Conservation (phyloP, 1,139 yeast genomes). For the Geotrichum histeridarum region DNA sequence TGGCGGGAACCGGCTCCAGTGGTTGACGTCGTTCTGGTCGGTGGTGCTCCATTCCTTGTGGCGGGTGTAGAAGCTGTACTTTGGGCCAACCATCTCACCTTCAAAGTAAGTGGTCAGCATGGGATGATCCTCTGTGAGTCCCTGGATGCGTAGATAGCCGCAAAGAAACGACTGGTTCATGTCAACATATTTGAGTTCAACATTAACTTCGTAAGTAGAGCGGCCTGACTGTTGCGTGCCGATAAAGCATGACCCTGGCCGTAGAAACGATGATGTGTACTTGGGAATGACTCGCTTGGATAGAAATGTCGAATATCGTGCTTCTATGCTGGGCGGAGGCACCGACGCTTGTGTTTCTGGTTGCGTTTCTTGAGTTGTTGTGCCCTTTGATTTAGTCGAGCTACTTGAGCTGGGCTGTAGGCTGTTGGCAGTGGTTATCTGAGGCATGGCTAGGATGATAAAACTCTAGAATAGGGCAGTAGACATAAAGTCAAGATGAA, state of each 20-base stretch:
- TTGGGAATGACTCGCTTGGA: constrained; percentile 19
- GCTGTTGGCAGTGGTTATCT: background rate
- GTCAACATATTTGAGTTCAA: constrained; percentile 69
- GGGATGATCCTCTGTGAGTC: constrained; percentile 71
- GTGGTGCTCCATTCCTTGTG: constrained; percentile 56
- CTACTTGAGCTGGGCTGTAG: background rate
- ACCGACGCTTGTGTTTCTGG: background rate
- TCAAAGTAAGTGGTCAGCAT: constrained; percentile 81
- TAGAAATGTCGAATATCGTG: constrained; percentile 17
- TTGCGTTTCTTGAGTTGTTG: background rate
- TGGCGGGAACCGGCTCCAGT: constrained; percentile 76
- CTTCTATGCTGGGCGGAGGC: constrained; percentile 21
- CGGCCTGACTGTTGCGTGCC: constrained; percentile 76
- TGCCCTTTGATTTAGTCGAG: too few species aligned
- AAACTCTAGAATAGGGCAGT: too few species aligned
- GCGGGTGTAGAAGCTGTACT: constrained; percentile 45
- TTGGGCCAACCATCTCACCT: constrained; percentile 75
- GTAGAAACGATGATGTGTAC: constrained; percentile 36
- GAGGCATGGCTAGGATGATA: background rate
- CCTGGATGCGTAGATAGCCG: constrained; percentile 76
- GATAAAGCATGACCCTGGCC: constrained; percentile 58
- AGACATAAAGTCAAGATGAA: too few species aligned
- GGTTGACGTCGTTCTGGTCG: constrained; percentile 68
- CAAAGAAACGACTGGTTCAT: constrained; percentile 55
- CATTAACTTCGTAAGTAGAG: constrained; percentile 60